Evolutionary conservation across 2,329 filamentous ascomycete species (phyloP), one percentile per base, ranked within the genome.

Genomic region (Pseudocercospora eumusae): DNA sequence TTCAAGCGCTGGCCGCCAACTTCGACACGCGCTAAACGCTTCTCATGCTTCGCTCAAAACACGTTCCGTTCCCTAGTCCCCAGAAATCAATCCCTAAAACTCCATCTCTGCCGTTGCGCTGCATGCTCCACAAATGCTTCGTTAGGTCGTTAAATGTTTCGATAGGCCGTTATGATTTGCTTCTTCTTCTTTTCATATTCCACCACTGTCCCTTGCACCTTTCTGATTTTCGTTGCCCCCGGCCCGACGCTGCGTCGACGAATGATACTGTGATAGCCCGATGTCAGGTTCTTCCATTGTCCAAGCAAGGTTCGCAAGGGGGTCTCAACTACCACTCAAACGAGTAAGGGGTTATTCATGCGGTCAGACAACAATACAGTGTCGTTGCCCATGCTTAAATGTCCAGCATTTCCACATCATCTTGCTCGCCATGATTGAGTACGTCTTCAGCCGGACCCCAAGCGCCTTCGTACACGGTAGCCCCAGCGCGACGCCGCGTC

Each of bases 391-490:
- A 23, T 47, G 28, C 56, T 71, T 65, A 75, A 57, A 75, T 73
- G 66, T 88, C 86, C 75, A 86, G 84, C 83, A 88, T 88, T 74
- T 88, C 86, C 50, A 83, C 81, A 73, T 78, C 75, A 47, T 77
- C 70, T 28, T 64, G 62, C 33, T 62, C 59, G 7, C 83, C 81
- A 68, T 82, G 80, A 23, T 78, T 79, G 59, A 87, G 78, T 20
- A 87, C 80, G 65, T 87, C 84, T 66, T 88, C 88, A 23, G 84
- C 84, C 31, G 93, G 93, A 3, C 95, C 95, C 90, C 93, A 99
- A 74, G 91, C 95, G 65, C 95, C 95, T 78, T 99, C 95, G 70
- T 90, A 99, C 57, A 99, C 88, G 0, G 92, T 97, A n/a, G 95
- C 95, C 49, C 92, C 91, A 10, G 92, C 91, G 59, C 89, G 87